phyloP scores from a whole-genome alignment of 208 protist species.

The Trypanosoma brucei region DNA sequence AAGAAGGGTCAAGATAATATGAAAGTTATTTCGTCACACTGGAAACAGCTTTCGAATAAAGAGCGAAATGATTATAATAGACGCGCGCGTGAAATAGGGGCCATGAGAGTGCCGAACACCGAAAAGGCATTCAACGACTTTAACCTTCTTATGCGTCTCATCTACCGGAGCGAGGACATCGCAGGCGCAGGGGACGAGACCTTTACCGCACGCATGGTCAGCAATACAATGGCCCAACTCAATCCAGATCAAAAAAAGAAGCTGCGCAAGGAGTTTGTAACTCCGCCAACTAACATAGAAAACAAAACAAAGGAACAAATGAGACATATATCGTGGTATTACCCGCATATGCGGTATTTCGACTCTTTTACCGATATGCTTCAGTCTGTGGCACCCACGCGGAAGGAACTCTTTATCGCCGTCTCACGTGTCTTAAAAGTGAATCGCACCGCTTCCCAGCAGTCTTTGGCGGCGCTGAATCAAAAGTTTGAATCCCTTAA shows the following conservation, averaged over 20 bases:
- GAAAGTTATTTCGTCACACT: conserved; percentile 36
- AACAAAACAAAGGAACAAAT: conserved; percentile 4
- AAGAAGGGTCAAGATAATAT: conserved; percentile 34
- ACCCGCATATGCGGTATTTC: conserved; percentile 68
- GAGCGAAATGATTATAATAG: conserved; percentile 40
- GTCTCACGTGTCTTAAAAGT: conserved; percentile 29
- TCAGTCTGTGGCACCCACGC: conserved; percentile 57
- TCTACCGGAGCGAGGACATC: conserved; percentile 32
- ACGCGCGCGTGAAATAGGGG: conserved; percentile 28
- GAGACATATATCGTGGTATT: conserved; percentile 16
- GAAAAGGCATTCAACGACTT: conserved; percentile 53
- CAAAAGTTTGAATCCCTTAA: conserved; percentile 37
- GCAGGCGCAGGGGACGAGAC: conserved; percentile 37
- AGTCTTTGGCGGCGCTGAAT: conserved; percentile 21
- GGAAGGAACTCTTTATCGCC: conserved; percentile 34
- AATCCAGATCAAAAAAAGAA: conserved; percentile 20
- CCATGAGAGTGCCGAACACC: conserved; percentile 20
- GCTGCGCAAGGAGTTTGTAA: conserved; percentile 30
- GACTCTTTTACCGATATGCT: conserved; percentile 82
- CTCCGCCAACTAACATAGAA: conserved; percentile 6
- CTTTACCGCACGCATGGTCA: conserved; percentile 46
- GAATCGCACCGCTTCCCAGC: conserved; percentile 18
- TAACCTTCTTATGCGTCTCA: conserved; percentile 65
- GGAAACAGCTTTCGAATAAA: conserved; percentile 23
- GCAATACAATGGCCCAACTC: conserved; percentile 43